phyloP scores from a whole-genome alignment of 2,329 filamentous ascomycete genomes.

The Ilyonectria robusta region DNA sequence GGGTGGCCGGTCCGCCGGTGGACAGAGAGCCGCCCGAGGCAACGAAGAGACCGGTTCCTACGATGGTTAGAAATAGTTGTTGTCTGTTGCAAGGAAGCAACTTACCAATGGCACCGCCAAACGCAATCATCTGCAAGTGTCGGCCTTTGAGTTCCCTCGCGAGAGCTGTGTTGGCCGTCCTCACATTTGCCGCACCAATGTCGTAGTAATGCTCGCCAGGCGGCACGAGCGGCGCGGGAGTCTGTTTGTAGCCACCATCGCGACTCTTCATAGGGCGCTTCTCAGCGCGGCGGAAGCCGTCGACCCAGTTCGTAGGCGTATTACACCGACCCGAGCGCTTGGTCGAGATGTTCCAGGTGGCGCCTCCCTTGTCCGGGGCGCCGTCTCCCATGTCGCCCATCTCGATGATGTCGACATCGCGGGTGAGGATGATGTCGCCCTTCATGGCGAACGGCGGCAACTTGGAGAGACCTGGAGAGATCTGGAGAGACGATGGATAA shows the following conservation, averaged over 20 bases:
- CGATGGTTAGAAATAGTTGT: not conserved
- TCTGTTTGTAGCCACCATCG: not conserved
- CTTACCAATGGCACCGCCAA: not conserved
- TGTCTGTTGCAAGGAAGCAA: not conserved
- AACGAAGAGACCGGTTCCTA: slow-evolving; percentile 89
- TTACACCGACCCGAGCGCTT: not conserved
- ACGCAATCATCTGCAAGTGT: slow-evolving; percentile 1
- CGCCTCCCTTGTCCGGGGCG: not conserved
- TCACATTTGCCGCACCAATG: not conserved
- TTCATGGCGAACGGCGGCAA: not conserved
- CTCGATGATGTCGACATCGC: not conserved
- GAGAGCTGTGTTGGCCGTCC: not conserved
- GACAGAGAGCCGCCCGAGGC: slow-evolving; percentile 80
- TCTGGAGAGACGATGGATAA: not conserved
- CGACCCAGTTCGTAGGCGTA: not conserved
- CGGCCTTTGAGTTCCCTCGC: not conserved
- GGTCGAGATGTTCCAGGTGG: not conserved
- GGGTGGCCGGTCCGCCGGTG: slow-evolving; percentile 80
- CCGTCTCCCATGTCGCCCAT: not conserved
- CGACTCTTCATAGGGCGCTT: not conserved
- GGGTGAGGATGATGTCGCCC: not conserved
- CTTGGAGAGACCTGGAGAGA: not conserved
- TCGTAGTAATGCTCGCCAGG: not conserved
- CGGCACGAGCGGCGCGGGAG: not conserved
- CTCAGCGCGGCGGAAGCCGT: not conserved